Evolutionary conservation across 2,329 filamentous ascomycete species (phyloP), one percentile per base, ranked within the genome.

Genomic region (Ascosphaera acerosa): DNA sequence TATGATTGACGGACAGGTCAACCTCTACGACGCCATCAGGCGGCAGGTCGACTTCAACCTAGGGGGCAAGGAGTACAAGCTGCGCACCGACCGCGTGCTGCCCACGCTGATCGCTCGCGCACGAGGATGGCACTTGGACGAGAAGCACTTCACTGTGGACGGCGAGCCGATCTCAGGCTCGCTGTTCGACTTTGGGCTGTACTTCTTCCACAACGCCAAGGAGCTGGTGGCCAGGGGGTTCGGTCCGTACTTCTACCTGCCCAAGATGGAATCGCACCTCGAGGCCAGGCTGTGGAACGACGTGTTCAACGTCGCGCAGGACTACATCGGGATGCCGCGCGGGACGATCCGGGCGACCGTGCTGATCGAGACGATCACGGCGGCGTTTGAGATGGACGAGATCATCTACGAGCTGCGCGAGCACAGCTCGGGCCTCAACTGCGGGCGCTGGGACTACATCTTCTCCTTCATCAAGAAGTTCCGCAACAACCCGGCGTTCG

Each of bases 391-490:
- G 64, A 97, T 97, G 87, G 87, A 97, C 46, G 87, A 97, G 70
- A 94, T 97, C 57, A 94, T 97, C 58, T 97, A 92, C 55, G 87
- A 94, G 61, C 73, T 97, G 42, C 76, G 87, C 37, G 84, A 94
- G 50, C 87, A 97, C 63, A 84, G 74, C 52, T 76, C 84, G 4
- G 87, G 87, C 30, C 69, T 97, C 47, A 97, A 97, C 70, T 94
- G 87, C 56, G 87, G 87, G 40, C 76, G 87, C 42, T 97, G 87
- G 87, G 87, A 97, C 52, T 97, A 97, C 64, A 94, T 97, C 59
- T 97, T 97, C 66, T 87, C 76, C 53, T 80, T 84, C 49, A 94
- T 97, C 64, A 97, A 97, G 68, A 91, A 90, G 57, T 91, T 94
- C 75, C 78, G 87, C 50, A 70, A 91, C 47, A 87, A 92, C 62